Conservation (phyloP, 352 stramenopile genomes). For the Phytophthora sojae region DNA sequence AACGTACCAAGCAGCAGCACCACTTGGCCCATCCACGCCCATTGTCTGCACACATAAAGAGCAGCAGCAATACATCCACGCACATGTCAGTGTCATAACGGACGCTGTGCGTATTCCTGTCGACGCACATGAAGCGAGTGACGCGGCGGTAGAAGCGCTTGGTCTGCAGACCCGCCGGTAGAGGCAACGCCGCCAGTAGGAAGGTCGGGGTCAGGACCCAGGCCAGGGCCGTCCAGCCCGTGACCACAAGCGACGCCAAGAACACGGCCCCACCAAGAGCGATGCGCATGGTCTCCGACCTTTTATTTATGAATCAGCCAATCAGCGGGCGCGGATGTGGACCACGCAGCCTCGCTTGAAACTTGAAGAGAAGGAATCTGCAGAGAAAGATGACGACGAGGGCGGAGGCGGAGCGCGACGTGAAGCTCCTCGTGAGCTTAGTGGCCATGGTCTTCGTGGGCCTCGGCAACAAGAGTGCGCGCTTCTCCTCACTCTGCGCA, state of each 20-base stretch:
- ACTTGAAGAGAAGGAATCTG: neutral
- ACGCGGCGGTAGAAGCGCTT: slow-evolving; percentile 58
- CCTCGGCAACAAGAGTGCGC: slow-evolving; percentile 87
- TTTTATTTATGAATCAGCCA: neutral
- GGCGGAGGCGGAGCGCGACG: slow-evolving; percentile 47
- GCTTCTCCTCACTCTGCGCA: neutral
- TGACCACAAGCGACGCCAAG: slow-evolving; percentile 57
- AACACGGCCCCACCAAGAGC: slow-evolving; percentile 57
- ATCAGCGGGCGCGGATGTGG: neutral
- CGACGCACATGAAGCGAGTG: slow-evolving; percentile 61
- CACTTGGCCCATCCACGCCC: slow-evolving; percentile 79
- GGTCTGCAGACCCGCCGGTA: slow-evolving; percentile 29
- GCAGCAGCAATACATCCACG: neutral
- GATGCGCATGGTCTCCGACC: slow-evolving; percentile 45
- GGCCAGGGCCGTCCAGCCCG: slow-evolving; percentile 61
- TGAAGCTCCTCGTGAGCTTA: slow-evolving; percentile 84
- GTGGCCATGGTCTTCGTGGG: slow-evolving; percentile 85
- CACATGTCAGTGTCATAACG: neutral
- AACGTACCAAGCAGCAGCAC: slow-evolving; percentile 63
- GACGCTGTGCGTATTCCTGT: too few relatives aligned
- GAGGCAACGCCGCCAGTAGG: slow-evolving; percentile 46
- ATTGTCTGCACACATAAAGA: slow-evolving; percentile 58
- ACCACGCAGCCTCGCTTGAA: neutral
- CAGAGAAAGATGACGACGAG: slow-evolving; percentile 37
- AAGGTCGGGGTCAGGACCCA: slow-evolving; percentile 70